phyloP scores from a whole-genome alignment of 805 yeast species.

The Candida sanyiensis region DNA sequence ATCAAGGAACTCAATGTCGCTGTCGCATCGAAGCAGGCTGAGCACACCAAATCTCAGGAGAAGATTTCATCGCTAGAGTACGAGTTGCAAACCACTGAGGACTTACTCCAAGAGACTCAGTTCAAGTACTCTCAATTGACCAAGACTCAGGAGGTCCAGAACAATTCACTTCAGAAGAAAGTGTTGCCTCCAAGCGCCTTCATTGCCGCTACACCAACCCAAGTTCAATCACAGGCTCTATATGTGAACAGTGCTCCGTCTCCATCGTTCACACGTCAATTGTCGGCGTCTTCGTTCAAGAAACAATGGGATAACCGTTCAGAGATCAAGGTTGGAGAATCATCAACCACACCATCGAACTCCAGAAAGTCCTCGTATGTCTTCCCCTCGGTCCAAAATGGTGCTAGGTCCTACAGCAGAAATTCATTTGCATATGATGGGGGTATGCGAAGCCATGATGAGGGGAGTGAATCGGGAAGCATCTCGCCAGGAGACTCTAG shows the following conservation, averaged over 20 bases:
- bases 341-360: slow-evolving; percentile 41
- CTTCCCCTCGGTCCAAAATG: neutral
- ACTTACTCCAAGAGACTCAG: slow-evolving; percentile 18
- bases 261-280: slow-evolving; percentile 7
- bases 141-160: slow-evolving; percentile 16
- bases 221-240: slow-evolving; percentile 17
- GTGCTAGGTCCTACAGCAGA: slow-evolving; percentile 12
- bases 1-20: slow-evolving; percentile 18
- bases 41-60: slow-evolving; percentile 17
- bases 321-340: slow-evolving; percentile 40
- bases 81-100: slow-evolving; percentile 25
- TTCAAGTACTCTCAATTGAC: slow-evolving; percentile 16
- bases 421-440: slow-evolving; percentile 6
- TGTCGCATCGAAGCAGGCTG: slow-evolving; percentile 24
- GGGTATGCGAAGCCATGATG: neutral
- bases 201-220: neutral
- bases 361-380: slow-evolving; percentile 21
- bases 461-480: neutral
- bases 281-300: slow-evolving; percentile 18
- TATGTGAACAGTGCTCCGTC: neutral
- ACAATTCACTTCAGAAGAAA: slow-evolving; percentile 17
- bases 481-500: neutral
- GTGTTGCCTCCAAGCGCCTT: slow-evolving; percentile 9
- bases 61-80: slow-evolving; percentile 21
- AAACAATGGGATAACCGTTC: slow-evolving; percentile 23